phyloP scores from a whole-genome alignment of 164 flowering plant species.

The Tinospora cordifolia region DNA sequence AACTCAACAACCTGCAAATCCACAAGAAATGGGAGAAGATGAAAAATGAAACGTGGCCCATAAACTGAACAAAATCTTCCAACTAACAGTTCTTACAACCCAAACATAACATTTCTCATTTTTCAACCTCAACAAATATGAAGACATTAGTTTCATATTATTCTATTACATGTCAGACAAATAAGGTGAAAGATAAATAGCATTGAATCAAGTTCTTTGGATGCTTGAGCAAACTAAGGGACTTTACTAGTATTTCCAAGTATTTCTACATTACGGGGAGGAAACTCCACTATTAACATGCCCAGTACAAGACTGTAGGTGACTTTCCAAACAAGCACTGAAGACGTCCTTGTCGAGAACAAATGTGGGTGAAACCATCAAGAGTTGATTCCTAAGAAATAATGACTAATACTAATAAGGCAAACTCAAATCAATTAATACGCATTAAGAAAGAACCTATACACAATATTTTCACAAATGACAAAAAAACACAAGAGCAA shows the following conservation, averaged over 20 bases:
- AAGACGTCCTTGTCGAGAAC: neutral
- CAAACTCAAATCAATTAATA: no score
- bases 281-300: neutral
- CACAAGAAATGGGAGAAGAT: conserved; percentile 11
- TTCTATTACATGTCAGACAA: neutral
- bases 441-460: no score
- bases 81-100: neutral
- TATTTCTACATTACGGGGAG: neutral
- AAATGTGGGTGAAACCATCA: neutral
- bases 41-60: conserved; percentile 2
- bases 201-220: neutral
- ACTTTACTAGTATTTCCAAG: neutral
- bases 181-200: neutral
- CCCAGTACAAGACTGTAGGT: neutral
- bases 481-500: neutral
- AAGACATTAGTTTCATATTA: neutral
- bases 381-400: neutral
- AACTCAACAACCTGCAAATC: conserved; percentile 48
- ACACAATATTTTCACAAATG: no score
- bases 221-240: no score
- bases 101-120: neutral
- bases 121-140: neutral
- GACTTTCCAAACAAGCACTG: neutral
- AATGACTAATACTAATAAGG: neutral
- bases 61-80: neutral